Conservation (phyloP, 2,329 filamentous ascomycete species). For the Trichoderma hamatum region DNA sequence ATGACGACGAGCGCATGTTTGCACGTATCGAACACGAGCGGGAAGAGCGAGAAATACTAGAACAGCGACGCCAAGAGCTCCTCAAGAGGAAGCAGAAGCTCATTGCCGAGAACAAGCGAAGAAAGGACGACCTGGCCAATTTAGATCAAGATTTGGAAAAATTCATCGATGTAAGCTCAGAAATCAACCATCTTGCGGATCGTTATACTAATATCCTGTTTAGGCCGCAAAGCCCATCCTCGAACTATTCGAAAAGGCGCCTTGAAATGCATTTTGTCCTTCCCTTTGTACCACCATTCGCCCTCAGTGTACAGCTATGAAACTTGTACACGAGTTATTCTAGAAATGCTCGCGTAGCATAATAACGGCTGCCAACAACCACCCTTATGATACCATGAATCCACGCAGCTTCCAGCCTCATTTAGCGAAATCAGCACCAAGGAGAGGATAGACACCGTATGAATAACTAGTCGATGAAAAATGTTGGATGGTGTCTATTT, state of each 20-base stretch:
- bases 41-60: constrained; percentile 78
- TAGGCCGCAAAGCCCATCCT: constrained; percentile 87
- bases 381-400: constrained; percentile 7
- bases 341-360: neutral
- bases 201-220: constrained; percentile 29
- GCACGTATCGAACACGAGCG: constrained; percentile 91
- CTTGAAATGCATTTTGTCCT: constrained; percentile 39
- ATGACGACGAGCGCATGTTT: constrained; percentile 83
- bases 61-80: constrained; percentile 79
- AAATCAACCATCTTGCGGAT: neutral
- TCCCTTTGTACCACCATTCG: neutral
- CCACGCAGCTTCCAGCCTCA: neutral
- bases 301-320: neutral
- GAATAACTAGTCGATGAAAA: neutral
- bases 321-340: neutral
- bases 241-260: constrained; percentile 78
- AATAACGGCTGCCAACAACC: neutral
- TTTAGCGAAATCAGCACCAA: neutral
- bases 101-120: constrained; percentile 78
- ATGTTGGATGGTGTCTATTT: neutral
- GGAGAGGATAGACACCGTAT: accelerated
- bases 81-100: constrained; percentile 67
- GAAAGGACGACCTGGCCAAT: constrained; percentile 89
- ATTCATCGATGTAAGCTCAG: constrained; percentile 75
- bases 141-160: constrained; percentile 91